Percentiles rank a stretch among this genome's conserved stretches.
Evolutionary conservation across 306 rosid species (phyloP).

Genomic region (Carpinus viminea): DNA sequence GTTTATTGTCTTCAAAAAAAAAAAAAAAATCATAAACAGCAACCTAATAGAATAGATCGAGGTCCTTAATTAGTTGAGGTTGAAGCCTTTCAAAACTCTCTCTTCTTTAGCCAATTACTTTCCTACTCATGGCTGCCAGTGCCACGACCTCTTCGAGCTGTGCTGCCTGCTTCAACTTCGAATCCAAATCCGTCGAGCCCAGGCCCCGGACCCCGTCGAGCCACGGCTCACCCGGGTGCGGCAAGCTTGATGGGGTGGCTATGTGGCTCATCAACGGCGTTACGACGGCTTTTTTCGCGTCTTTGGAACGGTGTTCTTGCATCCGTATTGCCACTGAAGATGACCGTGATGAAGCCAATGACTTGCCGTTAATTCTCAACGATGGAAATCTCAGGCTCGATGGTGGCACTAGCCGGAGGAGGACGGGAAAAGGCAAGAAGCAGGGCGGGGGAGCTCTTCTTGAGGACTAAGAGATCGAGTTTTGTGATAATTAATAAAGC

Average conservation of each 20-base stretch:
- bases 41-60: background rate
- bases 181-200: constrained; percentile 39
- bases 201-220: constrained; percentile 38
- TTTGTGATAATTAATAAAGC: background rate
- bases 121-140: constrained; percentile 60
- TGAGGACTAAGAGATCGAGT: constrained; percentile 6
- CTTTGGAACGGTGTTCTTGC: constrained; percentile 72
- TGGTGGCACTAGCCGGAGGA: constrained; percentile 41
- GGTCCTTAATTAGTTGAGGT: constrained; percentile 3
- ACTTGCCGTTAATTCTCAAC: constrained; percentile 65
- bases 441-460: constrained; percentile 16
- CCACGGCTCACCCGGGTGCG: constrained; percentile 42
- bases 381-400: constrained; percentile 60
- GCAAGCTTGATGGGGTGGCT: constrained; percentile 69
- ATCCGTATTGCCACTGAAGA: constrained; percentile 69
- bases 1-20: too few species aligned
- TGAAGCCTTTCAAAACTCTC: constrained; percentile 31
- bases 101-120: constrained; percentile 8
- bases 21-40: background rate
- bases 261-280: constrained; percentile 77
- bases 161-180: constrained; percentile 49
- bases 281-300: constrained; percentile 64
- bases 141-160: constrained; percentile 55
- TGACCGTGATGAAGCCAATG: constrained; percentile 58
- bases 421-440: constrained; percentile 54